These are phyloP conservation scores for Citropsis articulata DNA, from an alignment of 345 rosid species.

Conservation along the genomic window DNA sequence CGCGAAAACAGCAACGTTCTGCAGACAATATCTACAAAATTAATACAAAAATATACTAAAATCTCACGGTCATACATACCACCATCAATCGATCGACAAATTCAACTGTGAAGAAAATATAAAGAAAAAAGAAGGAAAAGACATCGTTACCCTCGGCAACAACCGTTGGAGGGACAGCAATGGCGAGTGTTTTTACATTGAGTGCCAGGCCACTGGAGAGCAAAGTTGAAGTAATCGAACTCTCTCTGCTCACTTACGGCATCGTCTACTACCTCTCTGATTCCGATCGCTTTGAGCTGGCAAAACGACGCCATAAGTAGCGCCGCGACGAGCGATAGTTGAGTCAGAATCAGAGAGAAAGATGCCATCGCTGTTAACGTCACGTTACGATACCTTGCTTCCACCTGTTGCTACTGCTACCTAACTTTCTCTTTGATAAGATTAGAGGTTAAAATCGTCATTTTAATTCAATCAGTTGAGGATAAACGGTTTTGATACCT, in stretches of 20 bases:
- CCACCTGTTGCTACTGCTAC: neutral
- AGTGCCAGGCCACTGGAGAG: constrained; percentile 91
- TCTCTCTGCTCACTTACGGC: constrained; percentile 46
- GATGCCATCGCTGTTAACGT: constrained; percentile 17
- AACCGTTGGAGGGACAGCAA: constrained; percentile 84
- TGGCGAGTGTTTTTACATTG: constrained; percentile 62
- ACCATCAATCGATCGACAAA: neutral
- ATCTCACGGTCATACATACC: neutral
- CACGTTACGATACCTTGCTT: neutral
- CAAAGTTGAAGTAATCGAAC: constrained; percentile 84
- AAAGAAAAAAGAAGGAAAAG: neutral
- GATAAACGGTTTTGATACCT: neutral
- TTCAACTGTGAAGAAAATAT: neutral
- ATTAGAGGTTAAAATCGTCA: constrained; percentile 7
- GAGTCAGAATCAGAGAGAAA: constrained; percentile 22
- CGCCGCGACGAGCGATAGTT: neutral
- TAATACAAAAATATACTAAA: neutral
- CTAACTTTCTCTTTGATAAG: no score
- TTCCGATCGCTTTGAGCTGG: neutral
- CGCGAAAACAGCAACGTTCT: no score
- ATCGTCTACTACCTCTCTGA: constrained; percentile 7
- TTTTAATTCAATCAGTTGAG: neutral
- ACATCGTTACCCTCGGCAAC: constrained; percentile 65
- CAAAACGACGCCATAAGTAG: neutral
- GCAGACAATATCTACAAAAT: no score